Base-by-base conservation (phyloP, 257 asterid genomes). In the Rubia yunnanensis region DNA sequence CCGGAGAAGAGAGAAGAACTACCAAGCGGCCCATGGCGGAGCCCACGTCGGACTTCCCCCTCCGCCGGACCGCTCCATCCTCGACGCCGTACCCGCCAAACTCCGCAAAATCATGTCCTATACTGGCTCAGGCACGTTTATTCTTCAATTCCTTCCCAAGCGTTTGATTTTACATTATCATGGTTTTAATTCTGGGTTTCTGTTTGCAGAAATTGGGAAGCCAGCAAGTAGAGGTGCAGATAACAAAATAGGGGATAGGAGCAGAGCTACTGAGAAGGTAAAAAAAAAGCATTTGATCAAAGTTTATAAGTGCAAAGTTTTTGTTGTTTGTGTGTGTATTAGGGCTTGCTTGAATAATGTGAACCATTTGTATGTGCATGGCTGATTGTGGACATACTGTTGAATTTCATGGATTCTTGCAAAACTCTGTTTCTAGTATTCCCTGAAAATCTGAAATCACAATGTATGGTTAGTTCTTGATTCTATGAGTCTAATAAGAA, bases 1-100 rank as follows among this genome's bases (percentile, higher is more conserved):
- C n/a, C 76, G 71, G 73, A 81, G 98, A 72, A 86, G 95, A 48
- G 95, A 88, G 76, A 91, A 86, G 80, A 88, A 91, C 54, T 91
- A 81, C 78, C 69, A 58, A 61, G 95, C 95, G 5, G 91, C 94
- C 5, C 96, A 87, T 62, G 97, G 91, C 63, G 97, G 89, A 10
- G 84, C 82, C 27, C 70, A 67, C 74, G 46, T 65, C 61, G 79
- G 96, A 26, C 96, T 87, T 18, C 96, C 98, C n/a, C 96, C 96
- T 0, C 95, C 98, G 20, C 98, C 97, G 4, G 73, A 65, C 7
- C 62, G 80, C 49, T 79, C 95, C 70, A 75, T 88, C 76, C 24
- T 87, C 23, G 96, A 92, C 52, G 85, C 81, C 20, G 60, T 92
- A 49, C 97, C 98, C 5, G 76, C 95, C 14, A 89, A 92, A 67